Evolutionary conservation across 2,329 filamentous ascomycete species (phyloP), one percentile per base, ranked within the genome.

Genomic region (Thermoascus crustaceus): DNA sequence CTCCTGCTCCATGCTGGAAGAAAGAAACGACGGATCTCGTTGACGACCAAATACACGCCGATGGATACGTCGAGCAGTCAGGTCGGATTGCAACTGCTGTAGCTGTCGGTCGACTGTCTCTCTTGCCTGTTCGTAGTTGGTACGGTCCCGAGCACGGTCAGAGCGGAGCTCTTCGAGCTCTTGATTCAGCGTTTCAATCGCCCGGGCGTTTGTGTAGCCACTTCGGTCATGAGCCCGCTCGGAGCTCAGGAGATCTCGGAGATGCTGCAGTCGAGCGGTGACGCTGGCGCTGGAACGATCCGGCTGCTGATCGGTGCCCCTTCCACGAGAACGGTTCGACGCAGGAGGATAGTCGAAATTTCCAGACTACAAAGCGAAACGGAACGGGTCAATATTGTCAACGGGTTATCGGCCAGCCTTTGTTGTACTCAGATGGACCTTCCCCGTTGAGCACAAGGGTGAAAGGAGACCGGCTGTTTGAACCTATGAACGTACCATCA

Each of bases 321-420:
- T 37, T 42, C 44, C 43, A 41, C 49, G 49, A 41, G 52, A 37
- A 37, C 52, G 52, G 24, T 49, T 54, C 36, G 58, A 61, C 34
- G 60, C 61, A 35, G 58, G 57, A 35, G 63, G 61, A 41, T 59
- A 55, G 47, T 64, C 61, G 53, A 63, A 60, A 38, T 63, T 64
- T 33, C 58, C 60, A 39, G 65, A 62, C 64, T 68, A 44, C 14
- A 44, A 22, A 33, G 10, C 32, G 35, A 32, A 26, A 9, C 35
- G 41, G 26, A 16, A 41, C 38, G 29, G 27, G 47, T 51, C 42
- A 52, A 46, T 42, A 45, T 32, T 39, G 42, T 38, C 37, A 45
- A n/a, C 31, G 37, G 23, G 32, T 24, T 16, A 37, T 32, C 18
- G 10, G 19, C n/a, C 32, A 26, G 21, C 21, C 18, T 17, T 17